Evolutionary conservation across 495 filamentous ascomycete species (phyloP), one percentile per base, ranked within the genome.

Genomic region (Podospora sp.): DNA sequence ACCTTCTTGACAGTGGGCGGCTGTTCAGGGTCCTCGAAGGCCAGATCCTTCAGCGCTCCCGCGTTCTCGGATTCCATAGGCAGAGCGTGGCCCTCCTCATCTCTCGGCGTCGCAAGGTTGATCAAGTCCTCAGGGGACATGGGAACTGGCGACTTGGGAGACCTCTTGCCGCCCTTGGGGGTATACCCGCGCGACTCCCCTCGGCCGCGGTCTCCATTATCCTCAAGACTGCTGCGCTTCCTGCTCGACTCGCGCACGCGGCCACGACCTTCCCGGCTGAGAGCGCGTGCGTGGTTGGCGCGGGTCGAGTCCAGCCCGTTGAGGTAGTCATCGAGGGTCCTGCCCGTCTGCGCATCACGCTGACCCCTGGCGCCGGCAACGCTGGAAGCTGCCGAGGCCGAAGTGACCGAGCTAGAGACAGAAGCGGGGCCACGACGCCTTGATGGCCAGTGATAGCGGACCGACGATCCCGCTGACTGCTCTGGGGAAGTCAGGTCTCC

Each of bases 71-170:
- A 7, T 35, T 69, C 52, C 9, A 36, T 18, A 61, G 56, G 20
- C 25, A 53, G 33, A 67, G 60, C 20, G 72, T 67, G 5, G 63
- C 24, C 53, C n/a, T 29, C 18, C 25, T 52, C 24, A 18, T 78
- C 68, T 33, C 73, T 81, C 0, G 79, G 81, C 0, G 77, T 84
- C 59, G 85, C 81, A 40, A 87, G 81, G 68, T 82, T 85, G 71
- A 87, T 86, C 69, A 91, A 70, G 66, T 95, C 92, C 69, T 96
- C 91, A 0, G 92, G 92, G 0, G 92, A 94, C 93, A 97, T 97
- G 20, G 92, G 91, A 14, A 96, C 87, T 0, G 93, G 93, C 11
- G 93, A 96, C 52, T 92, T 94, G 5, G 93, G 93, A 6, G 93
- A 96, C 6, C 92, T 84, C 73, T 96, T 96, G 7, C 91, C 90